Conservation (phyloP, 768 basidiomycete genomes). For the Pleurotus citrinopileatus region DNA sequence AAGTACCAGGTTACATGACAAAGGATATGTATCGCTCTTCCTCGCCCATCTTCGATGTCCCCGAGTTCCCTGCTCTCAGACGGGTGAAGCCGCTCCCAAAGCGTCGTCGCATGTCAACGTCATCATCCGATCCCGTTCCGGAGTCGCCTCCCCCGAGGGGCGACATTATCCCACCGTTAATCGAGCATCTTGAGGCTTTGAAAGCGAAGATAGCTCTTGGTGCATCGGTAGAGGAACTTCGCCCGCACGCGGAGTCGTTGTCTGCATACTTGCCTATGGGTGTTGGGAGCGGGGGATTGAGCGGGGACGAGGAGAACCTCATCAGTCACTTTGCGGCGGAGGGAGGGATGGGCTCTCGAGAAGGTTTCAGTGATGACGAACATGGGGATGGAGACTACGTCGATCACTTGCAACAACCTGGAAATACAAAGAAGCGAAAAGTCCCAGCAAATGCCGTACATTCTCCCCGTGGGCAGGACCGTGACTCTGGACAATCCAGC, state of each 20-base stretch:
- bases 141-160: neutral
- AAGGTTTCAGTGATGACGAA: constrained; percentile 35
- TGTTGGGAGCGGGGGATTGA: constrained; percentile 14
- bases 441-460: constrained; percentile 69
- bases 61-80: constrained; percentile 60
- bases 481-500: constrained; percentile 15
- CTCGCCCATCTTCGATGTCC: constrained; percentile 62
- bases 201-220: constrained; percentile 9
- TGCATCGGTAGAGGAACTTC: constrained; percentile 50
- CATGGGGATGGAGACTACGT: constrained; percentile 59
- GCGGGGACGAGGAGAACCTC: constrained; percentile 9
- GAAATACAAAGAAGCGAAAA: constrained; percentile 87
- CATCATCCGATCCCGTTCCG: constrained; percentile 10
- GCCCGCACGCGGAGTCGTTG: constrained; percentile 54
- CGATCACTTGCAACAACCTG: constrained; percentile 72
- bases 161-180: constrained; percentile 6
- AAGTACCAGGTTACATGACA: neutral
- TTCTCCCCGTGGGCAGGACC: constrained; percentile 44
- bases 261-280: constrained; percentile 36
- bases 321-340: constrained; percentile 13
- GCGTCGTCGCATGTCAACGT: constrained; percentile 55
- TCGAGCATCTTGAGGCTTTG: constrained; percentile 15
- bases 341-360: constrained; percentile 10
- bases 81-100: constrained; percentile 79
- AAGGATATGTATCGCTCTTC: constrained; percentile 48